Base-by-base conservation (phyloP, 768 basidiomycete genomes). In the Tylopilus sp. region DNA sequence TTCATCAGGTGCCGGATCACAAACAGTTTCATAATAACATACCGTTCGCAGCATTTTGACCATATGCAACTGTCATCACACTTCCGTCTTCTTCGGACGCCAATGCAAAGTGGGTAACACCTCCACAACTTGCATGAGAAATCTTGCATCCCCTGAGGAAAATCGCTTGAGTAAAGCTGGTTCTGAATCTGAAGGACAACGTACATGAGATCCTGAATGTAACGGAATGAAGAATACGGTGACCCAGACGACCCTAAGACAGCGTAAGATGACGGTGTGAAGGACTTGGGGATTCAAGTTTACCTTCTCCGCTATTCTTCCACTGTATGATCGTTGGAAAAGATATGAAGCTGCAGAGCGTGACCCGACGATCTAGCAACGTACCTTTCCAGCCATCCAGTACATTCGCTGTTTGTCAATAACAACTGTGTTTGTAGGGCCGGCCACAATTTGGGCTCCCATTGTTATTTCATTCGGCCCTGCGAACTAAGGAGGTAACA, bases 221-320 rank as follows among this genome's bases (percentile, higher is more conserved):
- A 84, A 47, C 90, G 83, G 77, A 95, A 95, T 2, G 85, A 82
- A 0, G 92, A 92, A 67, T 87, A 95, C 0, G 92, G 91, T 24
- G 89, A 92, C 12, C 92, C 92, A 16, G 82, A 82, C n/a, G 93
- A 94, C 24, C 92, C 89, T 88, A 38, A n/a, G 31, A 43, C n/a
- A 48, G n/a, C n/a, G 16, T 55, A n/a, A 47, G 59, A 49, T 48
- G 31, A 47, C 45, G 30, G 47, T 36, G 28, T 5, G 14, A 36
- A 31, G 36, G 14, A 33, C 40, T 11, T 17, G 40, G 31, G 14
- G 29, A 25, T 28, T 31, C 16, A 9, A 29, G 21, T 60, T 48
- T 61, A 82, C 93, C 95, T 70, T 97, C 95, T 12, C 95, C 95
- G 7, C 92, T 93, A 58, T 86, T 90, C 71, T 98, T 98, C 90